Base-by-base conservation (phyloP, 805 yeast genomes). In the Ogataea ramenticola region DNA sequence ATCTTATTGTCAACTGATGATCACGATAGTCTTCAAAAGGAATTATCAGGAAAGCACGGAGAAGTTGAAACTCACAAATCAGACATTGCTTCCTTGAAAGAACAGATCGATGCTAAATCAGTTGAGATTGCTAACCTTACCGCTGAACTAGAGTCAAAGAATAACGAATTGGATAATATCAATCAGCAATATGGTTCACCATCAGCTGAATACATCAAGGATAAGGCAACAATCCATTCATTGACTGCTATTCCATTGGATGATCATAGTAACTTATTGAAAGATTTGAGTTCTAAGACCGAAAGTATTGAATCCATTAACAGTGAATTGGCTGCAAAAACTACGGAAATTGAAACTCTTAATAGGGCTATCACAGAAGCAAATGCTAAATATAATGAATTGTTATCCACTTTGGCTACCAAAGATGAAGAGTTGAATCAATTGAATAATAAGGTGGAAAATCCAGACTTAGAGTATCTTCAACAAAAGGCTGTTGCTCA, bases 381-480 rank as follows among this genome's bases (percentile, higher is more conserved):
- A 9, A 17, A 17, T 7, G n/a, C 14, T 20, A 20, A 19, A 20
- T 15, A 20, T 34, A 24, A 34, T 19, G 21, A 34, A 34, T 12
- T 20, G 8, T 17, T 15, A 4, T 19, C 19, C 17, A 17, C 17
- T 11, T 10, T 34, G 9, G 29, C 5, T 6, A 17, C 30, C 14
- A 36, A 36, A 22, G 15, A 36, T 6, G 12, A 21, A 15, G 39
- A 36, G 21, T 9, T 36, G 15, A 29, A 27, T 10, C 42, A 39
- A 16, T 29, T 49, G 44, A 48, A 53, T 15, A 27, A 27, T 5
- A 45, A 46, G 38, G 12, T 57, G 29, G 52, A 49, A 6, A 46
- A 47, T n/a, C 74, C 75, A 10, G 50, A 64, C 3, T 48, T 57
- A 9, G 65, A 57, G 5, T 57, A 55, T 39, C 44, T 66, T 27